Percentiles rank a stretch among this genome's conserved stretches.
Evolutionary conservation across 129 eudicot species (phyloP).

Genomic region (Sambucus nigra): DNA sequence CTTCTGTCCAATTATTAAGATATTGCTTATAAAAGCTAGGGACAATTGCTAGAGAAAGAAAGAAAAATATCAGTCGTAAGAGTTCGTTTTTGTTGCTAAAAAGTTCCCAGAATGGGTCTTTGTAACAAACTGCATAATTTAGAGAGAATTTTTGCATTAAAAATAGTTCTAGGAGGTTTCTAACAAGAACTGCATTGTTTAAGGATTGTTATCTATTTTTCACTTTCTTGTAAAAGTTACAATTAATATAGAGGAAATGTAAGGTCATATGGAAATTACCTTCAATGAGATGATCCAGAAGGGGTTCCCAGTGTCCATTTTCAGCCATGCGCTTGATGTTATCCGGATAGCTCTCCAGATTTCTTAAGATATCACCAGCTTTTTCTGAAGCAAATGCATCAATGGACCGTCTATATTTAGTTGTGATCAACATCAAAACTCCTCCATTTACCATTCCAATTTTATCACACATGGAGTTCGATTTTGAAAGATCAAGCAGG

Average conservation of each 20-base stretch:
- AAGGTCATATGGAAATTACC: slow-evolving; percentile 35
- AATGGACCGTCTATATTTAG: slow-evolving; percentile 34
- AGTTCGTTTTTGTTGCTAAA: too few relatives aligned
- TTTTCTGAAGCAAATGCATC: slow-evolving; percentile 44
- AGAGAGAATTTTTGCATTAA: too few relatives aligned
- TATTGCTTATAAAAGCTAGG: neutral
- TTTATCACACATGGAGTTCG: slow-evolving; percentile 24
- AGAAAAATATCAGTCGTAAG: too few relatives aligned
- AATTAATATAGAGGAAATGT: too few relatives aligned
- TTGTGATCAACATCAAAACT: slow-evolving; percentile 43
- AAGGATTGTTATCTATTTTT: too few relatives aligned
- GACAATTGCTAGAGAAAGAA: neutral
- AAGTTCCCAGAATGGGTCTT: too few relatives aligned
- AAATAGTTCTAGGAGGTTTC: too few relatives aligned
- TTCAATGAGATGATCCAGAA: slow-evolving; percentile 45
- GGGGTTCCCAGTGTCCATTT: slow-evolving; percentile 70
- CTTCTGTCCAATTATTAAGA: neutral
- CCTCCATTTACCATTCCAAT: slow-evolving; percentile 45
- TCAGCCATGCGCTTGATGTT: slow-evolving; percentile 77
- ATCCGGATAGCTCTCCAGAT: slow-evolving; percentile 39
- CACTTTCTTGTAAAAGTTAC: too few relatives aligned
- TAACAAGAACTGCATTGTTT: too few relatives aligned
- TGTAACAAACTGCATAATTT: too few relatives aligned
- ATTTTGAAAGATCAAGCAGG: slow-evolving; percentile 47
- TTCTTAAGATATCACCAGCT: slow-evolving; percentile 46